phyloP scores from a whole-genome alignment of 768 basidiomycete species.

The Hemileccinum impolitum region DNA sequence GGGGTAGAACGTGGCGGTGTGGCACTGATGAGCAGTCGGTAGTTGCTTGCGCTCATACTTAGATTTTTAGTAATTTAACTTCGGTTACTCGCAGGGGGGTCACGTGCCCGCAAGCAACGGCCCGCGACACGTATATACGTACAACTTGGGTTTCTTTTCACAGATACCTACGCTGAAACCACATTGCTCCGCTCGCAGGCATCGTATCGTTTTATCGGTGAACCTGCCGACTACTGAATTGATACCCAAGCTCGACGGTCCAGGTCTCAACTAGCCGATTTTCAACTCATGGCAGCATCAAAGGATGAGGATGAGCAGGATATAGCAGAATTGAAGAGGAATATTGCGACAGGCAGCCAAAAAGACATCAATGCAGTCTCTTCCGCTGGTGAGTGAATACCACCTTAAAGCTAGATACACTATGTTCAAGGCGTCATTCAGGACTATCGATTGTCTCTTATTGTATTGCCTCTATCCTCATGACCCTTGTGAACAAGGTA shows the following conservation, averaged over 20 bases:
- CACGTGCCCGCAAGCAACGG: too few species aligned
- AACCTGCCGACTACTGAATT: background rate
- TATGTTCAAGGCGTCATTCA: slow-evolving; percentile 27
- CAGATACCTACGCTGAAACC: too few species aligned
- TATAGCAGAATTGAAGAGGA: slow-evolving; percentile 53
- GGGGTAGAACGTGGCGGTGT: slow-evolving; percentile 3
- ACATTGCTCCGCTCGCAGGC: background rate
- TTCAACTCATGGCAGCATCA: slow-evolving; percentile 12
- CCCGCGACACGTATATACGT: too few species aligned
- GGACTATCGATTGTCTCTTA: slow-evolving; percentile 85
- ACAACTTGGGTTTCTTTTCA: too few species aligned
- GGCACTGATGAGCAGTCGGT: slow-evolving; percentile 6
- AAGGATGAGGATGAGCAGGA: slow-evolving; percentile 32
- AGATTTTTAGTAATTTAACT: slow-evolving; percentile 17
- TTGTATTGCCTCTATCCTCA: slow-evolving; percentile 88
- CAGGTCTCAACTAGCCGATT: background rate
- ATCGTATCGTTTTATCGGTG: too few species aligned
- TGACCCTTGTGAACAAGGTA: slow-evolving; percentile 98
- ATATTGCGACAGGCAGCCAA: slow-evolving; percentile 38
- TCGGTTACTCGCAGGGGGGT: background rate
- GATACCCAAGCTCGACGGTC: background rate
- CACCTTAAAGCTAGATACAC: background rate
- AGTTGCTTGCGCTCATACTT: slow-evolving; percentile 7
- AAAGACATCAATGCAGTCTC: slow-evolving; percentile 14
- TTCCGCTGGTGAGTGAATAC: slow-evolving; percentile 24